A percentile compares a stretch with the other conserved stretches of the same genome.
Evolutionary conservation across 2,329 filamentous ascomycete genomes (phyloP).

Genomic region (Escovopsis sp.): DNA sequence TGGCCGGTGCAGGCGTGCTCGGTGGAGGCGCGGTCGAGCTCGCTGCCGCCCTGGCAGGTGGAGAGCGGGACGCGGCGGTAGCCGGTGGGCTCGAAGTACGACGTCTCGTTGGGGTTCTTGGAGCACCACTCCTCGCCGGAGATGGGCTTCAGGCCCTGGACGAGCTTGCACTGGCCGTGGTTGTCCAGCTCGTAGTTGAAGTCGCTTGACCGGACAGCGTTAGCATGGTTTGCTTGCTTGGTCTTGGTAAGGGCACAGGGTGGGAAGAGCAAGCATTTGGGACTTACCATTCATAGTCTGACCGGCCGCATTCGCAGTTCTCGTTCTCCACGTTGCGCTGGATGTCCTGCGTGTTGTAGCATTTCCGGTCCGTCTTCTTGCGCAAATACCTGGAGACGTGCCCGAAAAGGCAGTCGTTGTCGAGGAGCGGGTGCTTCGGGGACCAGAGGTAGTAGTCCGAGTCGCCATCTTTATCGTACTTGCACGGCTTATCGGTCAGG

Average conservation of each 20-base stretch:
- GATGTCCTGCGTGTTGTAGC: constrained; percentile 67
- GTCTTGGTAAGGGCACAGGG: too few relatives aligned
- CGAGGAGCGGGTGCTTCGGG: constrained; percentile 65
- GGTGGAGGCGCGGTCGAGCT: constrained; percentile 52
- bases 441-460: constrained; percentile 76
- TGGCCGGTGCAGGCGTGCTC: constrained; percentile 54
- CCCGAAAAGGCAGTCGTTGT: constrained; percentile 79
- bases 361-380: constrained; percentile 65
- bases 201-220: constrained; percentile 43
- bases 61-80: constrained; percentile 84
- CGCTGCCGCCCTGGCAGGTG: constrained; percentile 63
- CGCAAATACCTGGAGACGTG: constrained; percentile 81
- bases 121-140: constrained; percentile 36
- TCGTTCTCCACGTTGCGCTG: constrained; percentile 55
- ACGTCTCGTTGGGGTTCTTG: constrained; percentile 49
- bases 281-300: constrained; percentile 83
- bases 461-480: constrained; percentile 42
- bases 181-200: constrained; percentile 80
- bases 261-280: not conserved
- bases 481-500: constrained; percentile 58
- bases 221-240: not conserved
- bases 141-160: constrained; percentile 53
- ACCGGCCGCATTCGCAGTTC: constrained; percentile 71
- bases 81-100: constrained; percentile 75
- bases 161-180: constrained; percentile 64